Evolutionary conservation across 2,329 filamentous ascomycete species (phyloP).

Genomic region (Verticillium isaacii): DNA sequence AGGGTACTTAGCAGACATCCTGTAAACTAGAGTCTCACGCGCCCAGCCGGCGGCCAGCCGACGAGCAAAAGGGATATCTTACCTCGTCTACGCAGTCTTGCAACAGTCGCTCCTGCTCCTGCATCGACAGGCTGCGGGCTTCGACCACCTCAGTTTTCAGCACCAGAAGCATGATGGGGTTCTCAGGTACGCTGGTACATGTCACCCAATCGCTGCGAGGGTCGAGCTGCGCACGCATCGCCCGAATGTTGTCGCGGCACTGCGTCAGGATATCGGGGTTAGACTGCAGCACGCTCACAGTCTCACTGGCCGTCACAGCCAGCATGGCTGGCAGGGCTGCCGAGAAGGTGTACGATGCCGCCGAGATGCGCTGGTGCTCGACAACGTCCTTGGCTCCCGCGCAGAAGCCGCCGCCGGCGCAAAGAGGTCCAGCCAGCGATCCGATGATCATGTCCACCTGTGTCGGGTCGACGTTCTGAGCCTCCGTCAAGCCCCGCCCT

Average conservation of each 20-base stretch:
- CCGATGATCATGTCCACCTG: constrained; percentile 98
- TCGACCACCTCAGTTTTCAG: constrained; percentile 80
- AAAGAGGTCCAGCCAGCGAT: constrained; percentile 82
- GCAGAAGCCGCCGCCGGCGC: constrained; percentile 93
- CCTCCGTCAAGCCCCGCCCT: constrained; percentile 88
- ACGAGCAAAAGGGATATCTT: constrained; percentile 24
- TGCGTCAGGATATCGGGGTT: constrained; percentile 76
- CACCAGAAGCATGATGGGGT: constrained; percentile 78
- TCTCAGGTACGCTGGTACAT: constrained; percentile 76
- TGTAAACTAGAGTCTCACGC: neutral
- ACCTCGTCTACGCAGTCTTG: constrained; percentile 97
- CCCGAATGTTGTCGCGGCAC: constrained; percentile 80
- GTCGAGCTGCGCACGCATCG: constrained; percentile 82
- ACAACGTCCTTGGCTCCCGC: constrained; percentile 88
- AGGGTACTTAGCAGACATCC: neutral
- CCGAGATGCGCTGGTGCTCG: constrained; percentile 91
- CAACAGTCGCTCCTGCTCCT: constrained; percentile 80
- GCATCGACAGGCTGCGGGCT: constrained; percentile 59
- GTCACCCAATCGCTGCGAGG: constrained; percentile 89
- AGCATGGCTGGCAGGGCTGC: constrained; percentile 90
- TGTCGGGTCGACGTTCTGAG: constrained; percentile 89
- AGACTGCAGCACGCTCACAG: constrained; percentile 77
- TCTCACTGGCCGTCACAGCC: constrained; percentile 93
- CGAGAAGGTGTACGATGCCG: constrained; percentile 90
- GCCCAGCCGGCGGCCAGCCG: no score